These are phyloP conservation scores for Pistacia vera DNA, from an alignment of 345 rosid species.

Conservation along the genomic window DNA sequence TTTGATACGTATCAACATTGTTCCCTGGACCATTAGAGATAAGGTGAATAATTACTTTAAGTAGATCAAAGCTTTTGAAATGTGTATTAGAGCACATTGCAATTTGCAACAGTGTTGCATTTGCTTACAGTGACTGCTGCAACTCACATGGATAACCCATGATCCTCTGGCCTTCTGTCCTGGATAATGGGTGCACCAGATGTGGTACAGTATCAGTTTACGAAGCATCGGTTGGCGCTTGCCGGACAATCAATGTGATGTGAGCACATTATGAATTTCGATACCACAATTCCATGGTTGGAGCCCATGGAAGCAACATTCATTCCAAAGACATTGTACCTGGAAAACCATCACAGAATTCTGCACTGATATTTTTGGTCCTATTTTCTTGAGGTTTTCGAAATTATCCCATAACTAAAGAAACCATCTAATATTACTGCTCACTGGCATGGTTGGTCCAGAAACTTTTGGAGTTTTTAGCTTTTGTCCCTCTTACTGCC, in stretches of 20 bases:
- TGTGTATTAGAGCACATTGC: constrained; percentile 22
- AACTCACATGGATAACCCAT: constrained; percentile 51
- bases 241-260: constrained; percentile 29
- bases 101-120: constrained; percentile 25
- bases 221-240: constrained; percentile 34
- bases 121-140: constrained; percentile 33
- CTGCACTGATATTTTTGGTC: constrained; percentile 39
- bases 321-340: constrained; percentile 30
- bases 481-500: constrained; percentile 38
- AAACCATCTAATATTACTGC: constrained; percentile 13
- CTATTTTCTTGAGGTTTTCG: constrained; percentile 26
- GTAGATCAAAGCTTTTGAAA: constrained; percentile 31
- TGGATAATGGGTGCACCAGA: constrained; percentile 45
- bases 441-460: constrained; percentile 12
- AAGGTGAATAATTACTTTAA: constrained; percentile 11
- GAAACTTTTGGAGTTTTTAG: constrained; percentile 27
- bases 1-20: constrained; percentile 16
- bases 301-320: constrained; percentile 50
- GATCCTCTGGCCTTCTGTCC: constrained; percentile 43
- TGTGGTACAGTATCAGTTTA: constrained; percentile 30
- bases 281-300: constrained; percentile 59
- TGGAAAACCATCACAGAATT: constrained; percentile 29
- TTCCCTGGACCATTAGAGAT: constrained; percentile 22
- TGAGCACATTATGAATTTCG: constrained; percentile 45
- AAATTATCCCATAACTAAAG: constrained; percentile 19